Conservation (phyloP, 345 rosid genomes). For the Citrus mangshanensis region DNA sequence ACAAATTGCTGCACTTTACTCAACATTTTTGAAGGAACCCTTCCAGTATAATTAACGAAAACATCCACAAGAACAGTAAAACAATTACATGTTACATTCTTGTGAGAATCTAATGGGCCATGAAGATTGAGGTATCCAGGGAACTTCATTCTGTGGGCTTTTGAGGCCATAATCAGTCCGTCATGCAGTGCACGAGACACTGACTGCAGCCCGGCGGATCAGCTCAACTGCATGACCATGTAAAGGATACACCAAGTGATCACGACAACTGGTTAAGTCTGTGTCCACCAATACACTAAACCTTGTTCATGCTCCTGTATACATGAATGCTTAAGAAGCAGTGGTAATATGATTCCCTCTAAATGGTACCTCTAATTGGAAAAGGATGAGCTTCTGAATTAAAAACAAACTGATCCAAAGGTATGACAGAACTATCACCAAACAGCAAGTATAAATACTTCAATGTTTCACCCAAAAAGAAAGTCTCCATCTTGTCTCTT, state of each 20-base stretch:
- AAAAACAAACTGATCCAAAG: slow-evolving; percentile 79
- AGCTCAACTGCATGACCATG: neutral
- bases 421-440: slow-evolving; percentile 66
- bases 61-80: neutral
- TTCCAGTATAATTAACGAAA: slow-evolving; percentile 4
- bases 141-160: slow-evolving; percentile 6
- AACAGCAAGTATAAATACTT: slow-evolving; percentile 90
- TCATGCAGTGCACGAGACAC: neutral
- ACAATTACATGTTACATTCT: slow-evolving; percentile 15
- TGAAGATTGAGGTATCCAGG: neutral
- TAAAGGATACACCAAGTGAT: neutral
- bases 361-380: slow-evolving; percentile 49
- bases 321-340: slow-evolving; percentile 2
- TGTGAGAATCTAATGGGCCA: neutral
- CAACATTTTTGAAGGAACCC: slow-evolving; percentile 10
- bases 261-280: neutral
- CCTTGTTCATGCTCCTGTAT: slow-evolving; percentile 12
- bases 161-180: neutral
- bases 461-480: slow-evolving; percentile 87
- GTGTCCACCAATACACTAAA: neutral
- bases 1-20: slow-evolving; percentile 19
- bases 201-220: slow-evolving; percentile 7
- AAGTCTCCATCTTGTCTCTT: slow-evolving; percentile 96
- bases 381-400: slow-evolving; percentile 96
- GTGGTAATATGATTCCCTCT: slow-evolving; percentile 7